Percentiles rank a stretch among this genome's conserved stretches.
These are phyloP conservation scores for Phytophthora fragariae DNA, from an alignment of 352 stramenopile genomes.

Conservation along the genomic window DNA sequence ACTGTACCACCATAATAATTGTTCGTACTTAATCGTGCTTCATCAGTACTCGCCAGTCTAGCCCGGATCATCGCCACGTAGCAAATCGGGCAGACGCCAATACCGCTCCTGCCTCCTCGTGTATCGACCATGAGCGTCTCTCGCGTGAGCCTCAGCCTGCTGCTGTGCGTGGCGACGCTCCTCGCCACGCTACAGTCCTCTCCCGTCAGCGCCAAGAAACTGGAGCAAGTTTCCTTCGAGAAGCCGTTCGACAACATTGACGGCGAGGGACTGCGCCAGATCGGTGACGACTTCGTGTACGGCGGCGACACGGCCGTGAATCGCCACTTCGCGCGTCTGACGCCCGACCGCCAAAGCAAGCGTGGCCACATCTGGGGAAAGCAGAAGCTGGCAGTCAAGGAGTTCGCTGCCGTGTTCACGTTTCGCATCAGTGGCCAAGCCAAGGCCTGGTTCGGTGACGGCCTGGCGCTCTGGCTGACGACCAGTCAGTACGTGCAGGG, in stretches of 20 bases:
- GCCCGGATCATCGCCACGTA: conserved; percentile 28
- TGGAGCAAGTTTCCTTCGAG: conserved; percentile 70
- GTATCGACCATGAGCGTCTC: conserved; percentile 32
- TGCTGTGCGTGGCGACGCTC: conserved; percentile 35
- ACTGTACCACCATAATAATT: neutral
- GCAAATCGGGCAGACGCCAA: conserved; percentile 22
- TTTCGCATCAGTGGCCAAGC: conserved; percentile 88
- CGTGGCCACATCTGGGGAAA: conserved; percentile 81
- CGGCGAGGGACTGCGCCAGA: conserved; percentile 59
- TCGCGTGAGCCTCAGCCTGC: conserved; percentile 18
- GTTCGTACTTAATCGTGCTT: conserved; percentile 22
- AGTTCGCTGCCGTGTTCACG: conserved; percentile 83
- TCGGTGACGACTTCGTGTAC: conserved; percentile 64
- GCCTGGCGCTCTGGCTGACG: conserved; percentile 85
- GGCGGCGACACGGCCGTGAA: conserved; percentile 77
- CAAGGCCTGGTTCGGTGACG: conserved; percentile 80
- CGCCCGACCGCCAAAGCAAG: conserved; percentile 82
- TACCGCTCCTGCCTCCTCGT: conserved; percentile 8
- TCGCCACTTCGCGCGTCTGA: conserved; percentile 84
- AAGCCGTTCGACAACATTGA: conserved; percentile 86
- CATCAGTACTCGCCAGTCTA: conserved; percentile 4
- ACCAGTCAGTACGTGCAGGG: conserved; percentile 62
- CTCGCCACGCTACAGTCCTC: conserved; percentile 30
- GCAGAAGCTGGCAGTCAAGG: conserved; percentile 58
- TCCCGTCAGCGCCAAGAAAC: conserved; percentile 39